These are phyloP conservation scores for Rhizophlyctis rosea DNA, from an alignment of 192 early-diverging fungal species.

Conservation along the genomic window DNA sequence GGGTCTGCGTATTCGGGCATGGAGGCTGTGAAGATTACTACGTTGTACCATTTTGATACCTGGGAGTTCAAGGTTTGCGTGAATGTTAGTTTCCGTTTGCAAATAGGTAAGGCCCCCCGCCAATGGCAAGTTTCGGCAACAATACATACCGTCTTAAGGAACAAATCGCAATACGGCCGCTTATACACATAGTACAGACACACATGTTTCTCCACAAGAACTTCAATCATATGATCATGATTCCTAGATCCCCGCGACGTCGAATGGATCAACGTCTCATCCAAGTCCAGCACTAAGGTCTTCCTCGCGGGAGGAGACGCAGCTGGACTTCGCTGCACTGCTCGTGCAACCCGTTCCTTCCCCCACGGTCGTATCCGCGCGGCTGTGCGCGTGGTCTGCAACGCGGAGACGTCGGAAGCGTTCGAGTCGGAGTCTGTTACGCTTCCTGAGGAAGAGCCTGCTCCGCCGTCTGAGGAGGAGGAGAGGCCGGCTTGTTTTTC, in stretches of 20 bases:
- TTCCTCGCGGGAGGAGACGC: no score
- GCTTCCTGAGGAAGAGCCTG: no score
- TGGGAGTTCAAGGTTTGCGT: constrained; percentile 23
- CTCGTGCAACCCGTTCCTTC: no score
- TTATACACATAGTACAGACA: constrained; percentile 90
- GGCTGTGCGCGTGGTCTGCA: no score
- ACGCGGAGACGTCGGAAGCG: constrained; percentile 1
- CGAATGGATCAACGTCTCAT: constrained; percentile 84
- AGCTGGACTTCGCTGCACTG: no score
- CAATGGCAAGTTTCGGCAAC: background rate
- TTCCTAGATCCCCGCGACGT: constrained; percentile 52
- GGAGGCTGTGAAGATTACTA: constrained; percentile 87
- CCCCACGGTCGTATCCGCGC: no score
- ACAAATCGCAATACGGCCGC: constrained; percentile 80
- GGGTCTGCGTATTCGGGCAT: constrained; percentile 94
- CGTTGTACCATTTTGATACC: constrained; percentile 85
- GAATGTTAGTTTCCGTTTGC: background rate
- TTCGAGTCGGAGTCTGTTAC: constrained; percentile 23
- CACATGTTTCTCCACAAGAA: constrained; percentile 73
- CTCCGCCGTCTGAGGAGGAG: constrained; percentile 2
- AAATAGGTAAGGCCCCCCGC: no score
- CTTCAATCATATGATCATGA: constrained; percentile 79
- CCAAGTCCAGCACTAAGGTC: constrained; percentile 53
- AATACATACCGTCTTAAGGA: constrained; percentile 71
- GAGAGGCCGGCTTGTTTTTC: no score